These are phyloP conservation scores for Chalaropsis thielavioides DNA, from an alignment of 2,329 filamentous ascomycete species.

Conservation along the genomic window DNA sequence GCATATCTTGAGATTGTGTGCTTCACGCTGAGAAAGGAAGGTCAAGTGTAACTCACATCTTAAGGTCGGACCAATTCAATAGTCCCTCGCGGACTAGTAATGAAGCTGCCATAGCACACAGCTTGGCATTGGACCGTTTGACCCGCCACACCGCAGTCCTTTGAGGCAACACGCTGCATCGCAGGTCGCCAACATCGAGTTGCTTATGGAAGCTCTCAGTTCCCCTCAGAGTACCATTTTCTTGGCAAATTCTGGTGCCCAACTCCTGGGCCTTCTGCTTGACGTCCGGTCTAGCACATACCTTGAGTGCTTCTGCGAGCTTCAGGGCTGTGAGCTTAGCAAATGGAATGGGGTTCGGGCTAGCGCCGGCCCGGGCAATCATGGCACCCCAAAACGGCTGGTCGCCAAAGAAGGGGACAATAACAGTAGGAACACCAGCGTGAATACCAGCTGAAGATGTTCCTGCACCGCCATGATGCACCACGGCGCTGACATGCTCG, in stretches of 20 bases:
- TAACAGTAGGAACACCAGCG: constrained; percentile 62
- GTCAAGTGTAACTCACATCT: constrained; percentile 32
- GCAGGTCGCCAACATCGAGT: constrained; percentile 48
- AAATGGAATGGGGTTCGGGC: constrained; percentile 54
- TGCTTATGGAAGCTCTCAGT: constrained; percentile 58
- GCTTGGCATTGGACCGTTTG: constrained; percentile 43
- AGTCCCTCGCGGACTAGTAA: constrained; percentile 50
- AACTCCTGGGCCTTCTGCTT: constrained; percentile 41
- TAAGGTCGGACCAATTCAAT: constrained; percentile 55
- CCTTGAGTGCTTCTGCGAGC: constrained; percentile 48
- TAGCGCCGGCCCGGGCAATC: constrained; percentile 56
- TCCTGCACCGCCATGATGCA: constrained; percentile 78
- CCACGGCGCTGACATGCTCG: constrained; percentile 62
- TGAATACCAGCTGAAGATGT: constrained; percentile 80
- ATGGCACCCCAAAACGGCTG: constrained; percentile 75
- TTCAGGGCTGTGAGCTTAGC: constrained; percentile 52
- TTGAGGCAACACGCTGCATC: constrained; percentile 54
- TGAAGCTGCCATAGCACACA: constrained; percentile 61
- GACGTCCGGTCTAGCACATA: constrained; percentile 46
- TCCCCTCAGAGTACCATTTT: constrained; percentile 49
- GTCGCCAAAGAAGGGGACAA: constrained; percentile 79
- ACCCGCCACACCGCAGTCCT: constrained; percentile 63
- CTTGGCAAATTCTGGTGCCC: constrained; percentile 50
- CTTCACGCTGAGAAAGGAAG: too few species aligned
- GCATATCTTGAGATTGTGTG: constrained; percentile 29